Conservation (phyloP, 2,329 filamentous ascomycete species). For the Arthrinium phaeospermum region DNA sequence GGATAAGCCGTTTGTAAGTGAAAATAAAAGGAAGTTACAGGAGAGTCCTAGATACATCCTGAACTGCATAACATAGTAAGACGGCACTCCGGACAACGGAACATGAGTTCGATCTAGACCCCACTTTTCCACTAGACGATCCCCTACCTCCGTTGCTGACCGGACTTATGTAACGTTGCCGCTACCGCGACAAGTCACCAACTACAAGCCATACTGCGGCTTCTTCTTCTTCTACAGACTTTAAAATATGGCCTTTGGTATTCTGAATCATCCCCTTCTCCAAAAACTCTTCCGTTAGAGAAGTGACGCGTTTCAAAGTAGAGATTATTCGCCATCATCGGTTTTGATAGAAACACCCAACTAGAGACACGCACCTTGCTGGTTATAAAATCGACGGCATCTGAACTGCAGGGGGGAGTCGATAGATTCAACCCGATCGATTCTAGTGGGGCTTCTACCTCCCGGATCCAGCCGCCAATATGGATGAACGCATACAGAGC, state of each 20-base stretch:
- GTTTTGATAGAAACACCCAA: neutral
- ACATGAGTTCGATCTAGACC: neutral
- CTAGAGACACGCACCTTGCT: neutral
- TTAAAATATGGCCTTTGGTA: neutral
- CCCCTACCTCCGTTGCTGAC: constrained; percentile 12
- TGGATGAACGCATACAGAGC: neutral
- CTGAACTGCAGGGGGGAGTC: neutral
- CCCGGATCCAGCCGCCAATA: neutral
- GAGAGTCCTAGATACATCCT: too few relatives aligned
- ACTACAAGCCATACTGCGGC: neutral
- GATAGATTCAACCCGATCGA: neutral
- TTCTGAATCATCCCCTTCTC: neutral
- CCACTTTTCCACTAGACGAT: neutral
- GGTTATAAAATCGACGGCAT: neutral
- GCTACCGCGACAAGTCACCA: neutral
- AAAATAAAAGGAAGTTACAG: too few relatives aligned
- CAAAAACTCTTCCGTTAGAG: neutral
- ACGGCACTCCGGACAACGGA: neutral
- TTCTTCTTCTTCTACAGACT: neutral
- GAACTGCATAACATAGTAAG: neutral
- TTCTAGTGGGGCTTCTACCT: neutral
- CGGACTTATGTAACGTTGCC: constrained; percentile 1
- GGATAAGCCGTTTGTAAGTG: too few relatives aligned
- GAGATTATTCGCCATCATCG: neutral
- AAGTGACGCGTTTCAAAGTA: neutral